Evolutionary conservation across 2,329 filamentous ascomycete species (phyloP).

Genomic region (Drechslerella coelobrocha): DNA sequence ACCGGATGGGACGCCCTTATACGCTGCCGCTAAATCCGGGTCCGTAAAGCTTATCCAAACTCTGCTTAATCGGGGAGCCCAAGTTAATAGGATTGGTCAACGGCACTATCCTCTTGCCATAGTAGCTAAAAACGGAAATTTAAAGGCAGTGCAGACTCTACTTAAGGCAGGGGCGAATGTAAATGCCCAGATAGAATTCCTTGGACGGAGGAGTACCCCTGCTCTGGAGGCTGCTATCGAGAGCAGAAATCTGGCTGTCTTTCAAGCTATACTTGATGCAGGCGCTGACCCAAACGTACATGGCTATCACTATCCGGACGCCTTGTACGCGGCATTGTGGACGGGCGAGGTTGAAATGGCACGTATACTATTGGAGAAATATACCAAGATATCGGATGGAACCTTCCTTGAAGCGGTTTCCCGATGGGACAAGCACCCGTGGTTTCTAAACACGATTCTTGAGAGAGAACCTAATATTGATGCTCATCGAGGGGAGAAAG

Average conservation of each 20-base stretch:
- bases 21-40: constrained; percentile 13
- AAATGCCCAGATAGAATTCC: constrained; percentile 4
- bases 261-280: constrained; percentile 19
- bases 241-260: constrained; percentile 14
- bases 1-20: constrained; percentile 14
- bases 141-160: constrained; percentile 13
- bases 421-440: constrained; percentile 19
- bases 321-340: constrained; percentile 16
- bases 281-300: constrained; percentile 15
- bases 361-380: constrained; percentile 10
- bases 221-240: constrained; percentile 26
- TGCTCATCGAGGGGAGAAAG: constrained; percentile 4
- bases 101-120: constrained; percentile 15
- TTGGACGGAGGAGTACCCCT: not conserved
- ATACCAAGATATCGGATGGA: constrained; percentile 17
- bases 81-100: constrained; percentile 28
- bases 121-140: constrained; percentile 14
- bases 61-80: constrained; percentile 19
- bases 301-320: constrained; percentile 13
- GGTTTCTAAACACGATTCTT: constrained; percentile 30
- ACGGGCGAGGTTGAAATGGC: constrained; percentile 31
- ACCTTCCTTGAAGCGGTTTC: constrained; percentile 24
- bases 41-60: constrained; percentile 18
- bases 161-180: constrained; percentile 20
- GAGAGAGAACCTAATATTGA: constrained; percentile 19